These are phyloP conservation scores for Dactylellina sp. DNA, from an alignment of 2,329 filamentous ascomycete genomes.

Conservation along the genomic window DNA sequence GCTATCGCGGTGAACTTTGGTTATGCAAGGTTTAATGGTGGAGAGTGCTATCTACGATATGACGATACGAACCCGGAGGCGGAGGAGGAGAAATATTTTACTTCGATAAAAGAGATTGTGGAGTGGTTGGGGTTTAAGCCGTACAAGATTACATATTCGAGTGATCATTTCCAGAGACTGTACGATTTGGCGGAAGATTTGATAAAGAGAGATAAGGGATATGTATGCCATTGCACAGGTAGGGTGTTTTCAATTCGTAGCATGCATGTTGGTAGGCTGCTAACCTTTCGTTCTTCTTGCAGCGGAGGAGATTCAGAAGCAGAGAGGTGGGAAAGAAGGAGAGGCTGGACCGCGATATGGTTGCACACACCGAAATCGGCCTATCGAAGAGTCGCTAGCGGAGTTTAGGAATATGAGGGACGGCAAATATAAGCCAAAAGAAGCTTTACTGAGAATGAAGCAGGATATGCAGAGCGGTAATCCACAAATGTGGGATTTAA, in stretches of 20 bases:
- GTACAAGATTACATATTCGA: constrained; percentile 82
- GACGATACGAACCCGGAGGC: constrained; percentile 96
- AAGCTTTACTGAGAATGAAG: constrained; percentile 92
- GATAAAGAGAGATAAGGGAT: constrained; percentile 74
- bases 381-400: constrained; percentile 78
- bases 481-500: constrained; percentile 96
- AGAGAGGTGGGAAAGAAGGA: constrained; percentile 81
- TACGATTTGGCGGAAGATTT: constrained; percentile 91
- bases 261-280: background rate
- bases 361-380: constrained; percentile 81
- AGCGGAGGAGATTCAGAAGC: constrained; percentile 84
- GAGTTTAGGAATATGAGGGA: constrained; percentile 93
- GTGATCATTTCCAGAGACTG: constrained; percentile 87
- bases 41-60: constrained; percentile 80
- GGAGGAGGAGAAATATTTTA: constrained; percentile 90
- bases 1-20: constrained; percentile 97
- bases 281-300: constrained; percentile 4
- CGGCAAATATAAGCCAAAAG: constrained; percentile 85
- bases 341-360: constrained; percentile 76
- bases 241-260: constrained; percentile 42
- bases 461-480: constrained; percentile 84
- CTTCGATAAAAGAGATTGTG: constrained; percentile 88
- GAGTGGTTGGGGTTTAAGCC: constrained; percentile 88
- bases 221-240: constrained; percentile 87
- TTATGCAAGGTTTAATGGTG: constrained; percentile 85